Evolutionary conservation across 2,329 filamentous ascomycete species (phyloP).

Genomic region (Cryphonectria radicalis): DNA sequence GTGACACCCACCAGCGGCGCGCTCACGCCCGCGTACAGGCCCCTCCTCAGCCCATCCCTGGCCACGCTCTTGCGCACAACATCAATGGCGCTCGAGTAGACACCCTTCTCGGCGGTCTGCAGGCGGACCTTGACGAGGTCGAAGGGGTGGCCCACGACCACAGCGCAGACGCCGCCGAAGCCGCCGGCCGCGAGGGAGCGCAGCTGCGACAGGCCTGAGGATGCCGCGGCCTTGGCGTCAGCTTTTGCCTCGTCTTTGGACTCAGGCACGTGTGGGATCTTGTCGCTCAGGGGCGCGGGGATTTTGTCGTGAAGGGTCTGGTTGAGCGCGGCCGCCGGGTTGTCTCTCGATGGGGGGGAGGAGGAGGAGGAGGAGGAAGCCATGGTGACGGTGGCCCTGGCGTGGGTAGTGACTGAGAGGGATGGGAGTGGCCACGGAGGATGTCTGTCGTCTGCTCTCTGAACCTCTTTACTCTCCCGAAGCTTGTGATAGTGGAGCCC

Average conservation of each 20-base stretch:
- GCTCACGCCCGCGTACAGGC: conserved; percentile 95
- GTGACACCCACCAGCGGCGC: conserved; percentile 95
- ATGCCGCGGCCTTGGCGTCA: conserved; percentile 47
- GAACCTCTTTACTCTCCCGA: background rate
- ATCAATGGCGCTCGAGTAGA: conserved; percentile 89
- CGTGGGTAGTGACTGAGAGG: background rate
- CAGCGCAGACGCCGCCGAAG: conserved; percentile 91
- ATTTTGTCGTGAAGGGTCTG: conserved; percentile 39
- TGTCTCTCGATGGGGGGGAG: conserved; percentile 21
- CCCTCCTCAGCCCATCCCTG: conserved; percentile 77
- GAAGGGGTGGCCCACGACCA: conserved; percentile 94
- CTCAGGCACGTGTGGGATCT: conserved; percentile 50
- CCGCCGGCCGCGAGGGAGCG: conserved; percentile 88
- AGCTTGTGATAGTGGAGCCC: conserved; percentile 1
- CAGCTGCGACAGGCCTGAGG: conserved; percentile 55
- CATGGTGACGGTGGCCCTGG: conserved; percentile 13
- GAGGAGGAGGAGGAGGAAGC: conserved; percentile 21
- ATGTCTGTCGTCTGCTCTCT: background rate
- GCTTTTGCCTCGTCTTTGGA: conserved; percentile 49
- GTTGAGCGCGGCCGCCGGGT: conserved; percentile 36
- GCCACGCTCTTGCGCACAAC: conserved; percentile 89
- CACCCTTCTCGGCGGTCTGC: conserved; percentile 92
- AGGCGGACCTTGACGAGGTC: conserved; percentile 97
- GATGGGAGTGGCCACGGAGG: too few species aligned
- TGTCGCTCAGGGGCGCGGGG: conserved; percentile 42